Percentiles rank a stretch among this genome's conserved stretches.
Conservation (phyloP, 140 eudicot genomes). For the Anethum foeniculum region DNA sequence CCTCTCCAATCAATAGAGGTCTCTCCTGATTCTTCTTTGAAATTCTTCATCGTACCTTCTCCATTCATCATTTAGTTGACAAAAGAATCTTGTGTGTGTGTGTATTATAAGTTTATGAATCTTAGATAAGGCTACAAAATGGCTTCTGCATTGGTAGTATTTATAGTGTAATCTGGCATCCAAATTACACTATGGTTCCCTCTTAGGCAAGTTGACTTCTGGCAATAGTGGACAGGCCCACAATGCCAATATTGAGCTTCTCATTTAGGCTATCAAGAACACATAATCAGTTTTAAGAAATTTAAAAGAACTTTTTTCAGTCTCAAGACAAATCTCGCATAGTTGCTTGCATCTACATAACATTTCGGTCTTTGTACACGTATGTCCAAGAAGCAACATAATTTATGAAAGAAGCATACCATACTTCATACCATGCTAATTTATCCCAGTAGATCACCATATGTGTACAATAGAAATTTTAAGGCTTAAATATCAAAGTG, state of each 20-base stretch:
- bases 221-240: slow-evolving; percentile 8
- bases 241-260: slow-evolving; percentile 5
- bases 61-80: slow-evolving; percentile 3
- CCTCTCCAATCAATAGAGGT: slow-evolving; percentile 57
- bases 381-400: no score
- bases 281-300: not conserved
- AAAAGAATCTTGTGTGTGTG: not conserved
- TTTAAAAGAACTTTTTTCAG: not conserved
- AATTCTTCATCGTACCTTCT: slow-evolving; percentile 14
- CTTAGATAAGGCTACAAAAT: slow-evolving; percentile 9
- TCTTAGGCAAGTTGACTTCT: slow-evolving; percentile 12
- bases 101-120: not conserved
- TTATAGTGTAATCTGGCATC: slow-evolving; percentile 8
- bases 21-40: slow-evolving; percentile 1
- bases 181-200: not conserved
- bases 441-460: no score
- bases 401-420: no score
- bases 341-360: not conserved
- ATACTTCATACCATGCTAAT: no score
- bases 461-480: no score
- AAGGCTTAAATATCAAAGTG: no score
- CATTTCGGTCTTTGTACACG: not conserved
- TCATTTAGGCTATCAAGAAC: not conserved
- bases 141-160: slow-evolving; percentile 5
- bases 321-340: not conserved